Evolutionary conservation across 306 rosid genomes (phyloP), one percentile per base, ranked within the genome.

Genomic region (Argentina anserina): DNA sequence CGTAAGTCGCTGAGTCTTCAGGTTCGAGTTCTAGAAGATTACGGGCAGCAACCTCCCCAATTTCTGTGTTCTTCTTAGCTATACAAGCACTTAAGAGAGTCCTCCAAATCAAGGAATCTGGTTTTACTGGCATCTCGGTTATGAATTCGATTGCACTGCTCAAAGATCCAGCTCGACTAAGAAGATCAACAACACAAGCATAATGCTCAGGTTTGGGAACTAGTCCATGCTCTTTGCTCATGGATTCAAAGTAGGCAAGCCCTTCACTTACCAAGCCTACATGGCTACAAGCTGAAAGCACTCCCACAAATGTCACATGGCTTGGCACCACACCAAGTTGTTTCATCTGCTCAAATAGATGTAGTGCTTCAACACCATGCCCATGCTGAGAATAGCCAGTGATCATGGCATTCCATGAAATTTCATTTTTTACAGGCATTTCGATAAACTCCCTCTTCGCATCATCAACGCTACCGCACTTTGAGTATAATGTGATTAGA

Each of bases 321-420:
- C 83, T 93, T 75, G 98, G 93, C 77, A 41, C 66, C 33, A 87
- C 46, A 25, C 77, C 87, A 40, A 60, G 82, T 75, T 69, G 72
- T 83, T 87, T 87, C 96, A 93, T 93, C 75, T 84, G 84, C 79
- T 87, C 86, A 78, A 93, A 90, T 73, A 87, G 88, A 59, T 75
- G 23, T 29, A 90, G 76, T 36, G 98, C 90, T 86, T 90, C 87
- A 65, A 80, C 71, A 71, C 96, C 96, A 34, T 23, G 25, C 50
- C 98, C 98, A 68, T 92, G 98, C 78, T 90, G 97, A 78, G 97
- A 92, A 79, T 83, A 92, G 64, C 85, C 91, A 18, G 98, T 86
- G 64, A 92, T 87, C 90, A 92, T 81, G 66, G 97, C 90, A 88
- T 90, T 92, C 97, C 97, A 92, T 46, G 98, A 88, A 76, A 92